Evolutionary conservation across 768 basidiomycete genomes (phyloP), one percentile per base, ranked within the genome.

Genomic region (Melanogaster broomeanus): DNA sequence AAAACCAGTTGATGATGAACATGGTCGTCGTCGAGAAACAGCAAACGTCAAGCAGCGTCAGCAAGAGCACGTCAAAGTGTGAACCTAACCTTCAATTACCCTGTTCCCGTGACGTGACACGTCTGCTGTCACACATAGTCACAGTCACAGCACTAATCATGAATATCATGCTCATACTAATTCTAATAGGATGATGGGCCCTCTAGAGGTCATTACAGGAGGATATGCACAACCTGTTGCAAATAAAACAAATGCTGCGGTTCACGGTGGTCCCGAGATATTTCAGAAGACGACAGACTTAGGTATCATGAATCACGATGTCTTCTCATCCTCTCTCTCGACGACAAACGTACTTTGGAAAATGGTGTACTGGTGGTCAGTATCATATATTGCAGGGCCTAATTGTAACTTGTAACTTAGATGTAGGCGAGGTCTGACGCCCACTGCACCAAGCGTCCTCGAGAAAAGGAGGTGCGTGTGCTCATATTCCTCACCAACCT

Each of bases 1-100:
- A 96, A 73, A 98, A 92, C 93, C 93, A 98, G 77, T 92, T 90
- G 69, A 90, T 66, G 61, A 94, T 85, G 73, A 88, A 90, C 88
- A 90, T 93, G 66, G 59, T 60, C 34, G 67, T 53, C 39, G 64
- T 58, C 50, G 53, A 49, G 51, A 50, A 59, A 48, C 40, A 52
- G 64, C 42, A 42, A 57, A 39, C 43, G 42, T 46, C 51, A 61
- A 51, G 42, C n/a, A n/a, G n/a, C n/a, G n/a, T n/a, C n/a, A n/a
- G n/a, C 44, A 47, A 51, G 50, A 46, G 60, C 57, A 64, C 51
- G 61, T 63, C 57, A 47, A 55, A 50, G 40, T 41, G 21, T 38
- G 48, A 40, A 24, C 24, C 45, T n/a, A 56, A 52, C 48, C 45
- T 27, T 19, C 30, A 15, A 27, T 3, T 25, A 41, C 44, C 28